Percentiles rank a stretch among this genome's conserved stretches.
phyloP scores from a whole-genome alignment of 2,329 filamentous ascomycete genomes.

The Dendryphion nanum region DNA sequence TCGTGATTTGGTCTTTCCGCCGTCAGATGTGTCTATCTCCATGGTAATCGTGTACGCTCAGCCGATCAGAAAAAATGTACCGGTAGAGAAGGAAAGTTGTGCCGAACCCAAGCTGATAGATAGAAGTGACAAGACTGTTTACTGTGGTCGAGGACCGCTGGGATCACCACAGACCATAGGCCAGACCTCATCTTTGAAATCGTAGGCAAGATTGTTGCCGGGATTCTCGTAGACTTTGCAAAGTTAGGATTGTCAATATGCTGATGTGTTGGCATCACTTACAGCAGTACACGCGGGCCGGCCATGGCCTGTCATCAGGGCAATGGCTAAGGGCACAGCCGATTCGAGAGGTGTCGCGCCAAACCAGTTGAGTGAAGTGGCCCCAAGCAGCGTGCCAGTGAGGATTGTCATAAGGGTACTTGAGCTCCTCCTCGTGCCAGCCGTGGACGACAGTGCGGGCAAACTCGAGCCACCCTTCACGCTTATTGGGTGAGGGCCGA shows the following conservation, averaged over 20 bases:
- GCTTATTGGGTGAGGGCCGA: slow-evolving; percentile 17
- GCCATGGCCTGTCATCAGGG: slow-evolving; percentile 14
- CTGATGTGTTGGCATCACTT: slow-evolving; percentile 11
- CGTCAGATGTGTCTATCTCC: too few species aligned
- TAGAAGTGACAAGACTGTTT: too few species aligned
- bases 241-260: neutral
- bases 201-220: slow-evolving; percentile 31
- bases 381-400: slow-evolving; percentile 27
- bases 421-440: slow-evolving; percentile 37
- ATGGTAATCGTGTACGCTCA: too few species aligned
- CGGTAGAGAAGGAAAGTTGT: too few species aligned
- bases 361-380: slow-evolving; percentile 42
- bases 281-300: slow-evolving; percentile 39
- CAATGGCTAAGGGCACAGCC: slow-evolving; percentile 36
- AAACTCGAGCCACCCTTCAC: slow-evolving; percentile 29
- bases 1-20: too few species aligned
- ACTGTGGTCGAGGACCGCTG: neutral
- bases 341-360: slow-evolving; percentile 34
- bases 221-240: slow-evolving; percentile 28
- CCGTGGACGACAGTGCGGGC: slow-evolving; percentile 29
- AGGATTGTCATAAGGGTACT: slow-evolving; percentile 35
- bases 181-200: slow-evolving; percentile 33
- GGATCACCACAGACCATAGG: slow-evolving; percentile 28
- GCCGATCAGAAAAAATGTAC: too few species aligned
- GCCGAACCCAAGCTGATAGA: too few species aligned